Evolutionary conservation across 1,284 basidiomycete species (phyloP), one percentile per base, ranked within the genome.

Genomic region (Peniophora sp.): DNA sequence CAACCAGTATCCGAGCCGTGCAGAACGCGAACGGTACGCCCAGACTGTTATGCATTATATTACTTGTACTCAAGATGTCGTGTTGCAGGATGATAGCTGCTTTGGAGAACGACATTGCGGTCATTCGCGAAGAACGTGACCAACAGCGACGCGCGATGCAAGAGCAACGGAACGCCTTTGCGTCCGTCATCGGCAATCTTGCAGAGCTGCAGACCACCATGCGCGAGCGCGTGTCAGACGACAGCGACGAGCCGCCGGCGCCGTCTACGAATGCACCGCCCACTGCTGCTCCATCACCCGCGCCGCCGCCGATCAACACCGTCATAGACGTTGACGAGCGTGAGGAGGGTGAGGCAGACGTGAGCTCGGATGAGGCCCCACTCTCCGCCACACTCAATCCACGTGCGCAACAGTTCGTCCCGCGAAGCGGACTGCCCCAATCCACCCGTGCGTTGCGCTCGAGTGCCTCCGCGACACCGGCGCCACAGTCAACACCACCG

Each of bases 41-140:
- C 24, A 49, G 47, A 12, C 22, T 24, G 11, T n/a, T 3, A 35
- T 46, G 50, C 22, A 55, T 45, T 32, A 32, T 43, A 47, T 34
- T 35, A 32, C 35, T 52, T 91, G 88, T 56, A 75, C 81, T 45
- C 90, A 91, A 53, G 62, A 72, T 12, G 27, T 32, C 27, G 6
- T 12, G 12, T 32, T 12, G 12, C 12, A 32, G 27, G 27, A 32
- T 32, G 27, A 32, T 32, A 6, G 27, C 27, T 12, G 27, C 27
- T 32, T 32, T 91, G 14, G 85, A 90, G 56, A 86, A 81, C 58
- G 88, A 91, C 63, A 87, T 90, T 74, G 62, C 76, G 3, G 76
- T 86, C 3, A 88, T 90, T 53, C 75, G 70, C 36, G 69, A 76
- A 15, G 88, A 91, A 60, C 85, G 88, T 47, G 85, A 88, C 36